A percentile compares a stretch with the other conserved stretches of the same genome.
phyloP scores from a whole-genome alignment of 306 rosid genomes.

The Vigna nakashimae region DNA sequence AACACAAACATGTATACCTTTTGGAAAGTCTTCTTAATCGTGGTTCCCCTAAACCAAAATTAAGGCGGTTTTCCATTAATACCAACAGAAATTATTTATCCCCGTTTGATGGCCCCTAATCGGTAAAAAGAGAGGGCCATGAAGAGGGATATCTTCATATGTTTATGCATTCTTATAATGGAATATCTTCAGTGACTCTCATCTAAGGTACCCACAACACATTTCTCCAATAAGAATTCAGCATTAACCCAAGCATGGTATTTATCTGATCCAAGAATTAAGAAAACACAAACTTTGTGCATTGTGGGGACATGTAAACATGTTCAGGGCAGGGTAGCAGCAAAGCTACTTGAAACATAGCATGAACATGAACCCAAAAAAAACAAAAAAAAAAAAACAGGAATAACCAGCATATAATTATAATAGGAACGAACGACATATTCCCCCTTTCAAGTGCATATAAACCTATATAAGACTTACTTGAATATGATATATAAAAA shows the following conservation, averaged over 20 bases:
- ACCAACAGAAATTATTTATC: conserved; percentile 39
- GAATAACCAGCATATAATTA: background rate
- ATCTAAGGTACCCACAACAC: conserved; percentile 81
- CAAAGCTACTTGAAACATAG: conserved; percentile 21
- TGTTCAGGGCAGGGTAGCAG: background rate
- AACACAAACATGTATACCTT: conserved; percentile 9
- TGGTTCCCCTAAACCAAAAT: background rate
- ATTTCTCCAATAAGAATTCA: conserved; percentile 28
- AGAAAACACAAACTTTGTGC: conserved; percentile 40
- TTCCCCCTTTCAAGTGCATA: background rate
- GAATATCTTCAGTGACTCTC: conserved; percentile 49
- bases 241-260: conserved; percentile 65
- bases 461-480: conserved; percentile 4
- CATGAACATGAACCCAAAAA: background rate
- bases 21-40: background rate
- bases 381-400: background rate
- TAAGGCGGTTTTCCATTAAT: background rate
- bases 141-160: conserved; percentile 31
- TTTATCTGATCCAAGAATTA: conserved; percentile 65
- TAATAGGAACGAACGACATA: conserved; percentile 5
- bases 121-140: conserved; percentile 33
- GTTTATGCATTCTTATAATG: conserved; percentile 34
- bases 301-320: conserved; percentile 21
- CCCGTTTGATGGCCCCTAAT: conserved; percentile 16
- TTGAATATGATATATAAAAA: background rate